Evolutionary conservation across 176 grass and related monocot genomes (phyloP), one percentile per base, ranked within the genome.

Genomic region (Oryza nivara): DNA sequence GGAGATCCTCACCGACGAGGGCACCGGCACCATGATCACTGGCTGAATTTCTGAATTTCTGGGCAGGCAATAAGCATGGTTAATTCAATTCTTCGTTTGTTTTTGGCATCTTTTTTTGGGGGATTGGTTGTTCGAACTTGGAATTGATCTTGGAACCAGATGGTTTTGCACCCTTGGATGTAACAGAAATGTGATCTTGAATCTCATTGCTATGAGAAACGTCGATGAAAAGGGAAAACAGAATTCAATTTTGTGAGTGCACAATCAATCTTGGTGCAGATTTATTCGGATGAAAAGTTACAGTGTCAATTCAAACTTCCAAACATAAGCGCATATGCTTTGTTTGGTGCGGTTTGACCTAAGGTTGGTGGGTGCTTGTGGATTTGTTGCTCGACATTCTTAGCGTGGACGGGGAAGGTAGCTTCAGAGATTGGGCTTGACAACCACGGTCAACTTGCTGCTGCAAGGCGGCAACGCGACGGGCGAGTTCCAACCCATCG

Each of bases 1-100:
- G 3, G 91, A 95, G 80, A 88, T 96, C 70, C 93, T 98, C 61
- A 98, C 93, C 4, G 89, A 96, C 63, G 89, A 98, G 46, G 93
- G 93, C 28, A 88, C 91, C 2, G 93, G 96, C 75, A 98, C 89
- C 11, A 95, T 92, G 91, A 94, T 95, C 86, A 91, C 80, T 26
- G 91, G 85, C 17, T 95, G 84, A 97, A 8, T 20, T 48, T 83
- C 17, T 95, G 84, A 97, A 8, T 20, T 48, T 26, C 41, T 48
- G 14, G 19, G 2, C 22, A 2, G 0, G 41, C 45, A 74, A 74
- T 58, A 43, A 78, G 36, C 20, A 45, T 38, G 58, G 26, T 35
- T 34, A 20, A n/a, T 58, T 58, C 54, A 58, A 58, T 58, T 52
- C 15, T 75, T 35, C 47, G 4, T 75, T 75, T 54, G 46, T 54